Conservation (phyloP, 441 rosid species). For the Bocquillonia castaneifolia region DNA sequence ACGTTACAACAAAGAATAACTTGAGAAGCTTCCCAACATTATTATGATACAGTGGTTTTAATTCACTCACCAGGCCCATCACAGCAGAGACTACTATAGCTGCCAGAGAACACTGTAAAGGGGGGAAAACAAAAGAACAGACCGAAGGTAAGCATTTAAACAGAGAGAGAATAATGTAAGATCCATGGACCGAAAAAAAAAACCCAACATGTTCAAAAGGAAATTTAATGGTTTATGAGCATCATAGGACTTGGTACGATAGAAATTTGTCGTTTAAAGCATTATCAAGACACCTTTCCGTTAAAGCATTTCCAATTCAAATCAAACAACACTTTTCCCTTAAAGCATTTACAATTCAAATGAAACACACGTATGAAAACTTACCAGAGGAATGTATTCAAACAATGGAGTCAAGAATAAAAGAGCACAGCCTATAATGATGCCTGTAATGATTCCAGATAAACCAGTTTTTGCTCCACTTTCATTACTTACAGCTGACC, state of each 20-base stretch:
- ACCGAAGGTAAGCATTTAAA: not conserved
- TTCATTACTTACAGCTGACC: slow-evolving; percentile 97
- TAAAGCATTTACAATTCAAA: slow-evolving; percentile 1
- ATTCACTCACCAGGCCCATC: slow-evolving; percentile 68
- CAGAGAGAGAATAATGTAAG: not conserved
- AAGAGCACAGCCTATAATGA: slow-evolving; percentile 82
- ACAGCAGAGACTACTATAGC: slow-evolving; percentile 92
- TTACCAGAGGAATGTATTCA: slow-evolving; percentile 83
- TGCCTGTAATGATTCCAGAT: slow-evolving; percentile 77
- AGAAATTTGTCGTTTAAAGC: not conserved
- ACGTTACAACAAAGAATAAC: not conserved
- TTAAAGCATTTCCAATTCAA: no score
- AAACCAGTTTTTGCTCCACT: slow-evolving; percentile 92
- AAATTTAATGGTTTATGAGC: not conserved
- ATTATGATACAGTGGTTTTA: not conserved
- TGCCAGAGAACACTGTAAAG: slow-evolving; percentile 88
- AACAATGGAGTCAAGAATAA: slow-evolving; percentile 81
- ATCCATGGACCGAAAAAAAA: not conserved
- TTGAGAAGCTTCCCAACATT: not conserved
- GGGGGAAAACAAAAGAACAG: slow-evolving; percentile 18
- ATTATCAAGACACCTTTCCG: no score
- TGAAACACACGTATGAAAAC: slow-evolving; percentile 24
- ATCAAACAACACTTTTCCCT: no score
- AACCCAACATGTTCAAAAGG: not conserved
- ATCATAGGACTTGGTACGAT: not conserved